Evolutionary conservation across 495 filamentous ascomycete species (phyloP).

Genomic region (Aspergillus wentii): DNA sequence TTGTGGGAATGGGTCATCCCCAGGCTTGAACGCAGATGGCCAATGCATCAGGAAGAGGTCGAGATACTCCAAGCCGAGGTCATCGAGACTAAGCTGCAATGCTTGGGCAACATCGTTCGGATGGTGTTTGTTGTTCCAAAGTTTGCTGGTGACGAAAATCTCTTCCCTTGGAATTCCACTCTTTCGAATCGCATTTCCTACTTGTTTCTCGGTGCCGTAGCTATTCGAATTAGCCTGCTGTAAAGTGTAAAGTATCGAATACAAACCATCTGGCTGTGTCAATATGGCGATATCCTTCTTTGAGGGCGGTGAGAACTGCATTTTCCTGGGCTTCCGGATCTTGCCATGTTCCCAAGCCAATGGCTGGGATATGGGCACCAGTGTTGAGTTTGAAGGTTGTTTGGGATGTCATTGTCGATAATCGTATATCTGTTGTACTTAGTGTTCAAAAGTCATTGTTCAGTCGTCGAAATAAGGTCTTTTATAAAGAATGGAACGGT

Average conservation of each 20-base stretch:
- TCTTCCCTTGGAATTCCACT: constrained; percentile 40
- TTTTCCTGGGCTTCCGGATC: constrained; percentile 20
- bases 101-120: constrained; percentile 44
- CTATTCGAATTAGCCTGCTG: constrained; percentile 8
- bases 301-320: constrained; percentile 18
- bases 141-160: constrained; percentile 52
- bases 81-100: constrained; percentile 45
- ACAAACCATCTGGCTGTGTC: constrained; percentile 32
- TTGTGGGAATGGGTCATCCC: background rate
- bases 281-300: constrained; percentile 45
- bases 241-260: no score
- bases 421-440: no score
- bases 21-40: constrained; percentile 36
- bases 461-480: no score
- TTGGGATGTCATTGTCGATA: no score
- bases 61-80: constrained; percentile 53
- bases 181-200: constrained; percentile 44
- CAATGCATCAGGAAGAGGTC: constrained; percentile 62
- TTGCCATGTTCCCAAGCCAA: no score
- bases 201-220: constrained; percentile 32
- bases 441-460: no score
- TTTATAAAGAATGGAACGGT: no score
- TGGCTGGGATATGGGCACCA: no score
- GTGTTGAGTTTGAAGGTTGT: no score
- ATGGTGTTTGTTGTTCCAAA: constrained; percentile 56